These are phyloP conservation scores for Nemania sp. DNA, from an alignment of 2,329 filamentous ascomycete species.

Conservation along the genomic window DNA sequence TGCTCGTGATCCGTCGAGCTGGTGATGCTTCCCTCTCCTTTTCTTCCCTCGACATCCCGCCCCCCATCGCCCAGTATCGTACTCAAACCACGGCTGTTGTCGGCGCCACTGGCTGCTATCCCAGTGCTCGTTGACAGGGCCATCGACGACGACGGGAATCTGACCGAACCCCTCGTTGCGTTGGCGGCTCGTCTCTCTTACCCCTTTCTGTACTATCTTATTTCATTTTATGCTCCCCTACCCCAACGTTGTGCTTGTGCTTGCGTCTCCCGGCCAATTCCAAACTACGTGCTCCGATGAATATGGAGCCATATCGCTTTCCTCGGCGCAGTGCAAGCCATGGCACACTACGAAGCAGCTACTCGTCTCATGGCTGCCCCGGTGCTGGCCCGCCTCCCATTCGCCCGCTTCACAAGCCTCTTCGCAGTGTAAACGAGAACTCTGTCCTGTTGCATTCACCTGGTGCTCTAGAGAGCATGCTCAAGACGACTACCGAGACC, in stretches of 20 bases:
- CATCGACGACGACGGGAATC: slow-evolving; percentile 26
- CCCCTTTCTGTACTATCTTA: slow-evolving; percentile 35
- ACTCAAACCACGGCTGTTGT: slow-evolving; percentile 21
- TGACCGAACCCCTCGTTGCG: slow-evolving; percentile 9
- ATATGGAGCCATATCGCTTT: slow-evolving; percentile 38
- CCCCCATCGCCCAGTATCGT: slow-evolving; percentile 21
- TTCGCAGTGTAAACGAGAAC: slow-evolving; percentile 51
- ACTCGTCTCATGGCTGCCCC: slow-evolving; percentile 33
- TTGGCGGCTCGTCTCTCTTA: slow-evolving; percentile 30
- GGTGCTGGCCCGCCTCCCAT: slow-evolving; percentile 27
- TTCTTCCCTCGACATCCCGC: slow-evolving; percentile 6
- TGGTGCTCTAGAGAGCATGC: slow-evolving; percentile 65
- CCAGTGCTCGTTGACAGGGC: slow-evolving; percentile 23
- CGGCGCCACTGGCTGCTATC: slow-evolving; percentile 23
- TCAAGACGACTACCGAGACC: slow-evolving; percentile 68
- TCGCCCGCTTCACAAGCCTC: slow-evolving; percentile 45
- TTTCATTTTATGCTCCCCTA: slow-evolving; percentile 33
- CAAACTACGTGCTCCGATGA: slow-evolving; percentile 20
- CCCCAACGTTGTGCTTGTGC: slow-evolving; percentile 13
- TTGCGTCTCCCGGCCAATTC: slow-evolving; percentile 14
- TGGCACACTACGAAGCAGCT: slow-evolving; percentile 39
- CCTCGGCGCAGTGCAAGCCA: slow-evolving; percentile 42
- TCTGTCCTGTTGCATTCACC: slow-evolving; percentile 51
- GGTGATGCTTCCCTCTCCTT: slow-evolving; percentile 6
- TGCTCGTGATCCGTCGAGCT: slow-evolving; percentile 10